Conservation (phyloP, 2,329 filamentous ascomycete species). For the Arthroderma sp. region DNA sequence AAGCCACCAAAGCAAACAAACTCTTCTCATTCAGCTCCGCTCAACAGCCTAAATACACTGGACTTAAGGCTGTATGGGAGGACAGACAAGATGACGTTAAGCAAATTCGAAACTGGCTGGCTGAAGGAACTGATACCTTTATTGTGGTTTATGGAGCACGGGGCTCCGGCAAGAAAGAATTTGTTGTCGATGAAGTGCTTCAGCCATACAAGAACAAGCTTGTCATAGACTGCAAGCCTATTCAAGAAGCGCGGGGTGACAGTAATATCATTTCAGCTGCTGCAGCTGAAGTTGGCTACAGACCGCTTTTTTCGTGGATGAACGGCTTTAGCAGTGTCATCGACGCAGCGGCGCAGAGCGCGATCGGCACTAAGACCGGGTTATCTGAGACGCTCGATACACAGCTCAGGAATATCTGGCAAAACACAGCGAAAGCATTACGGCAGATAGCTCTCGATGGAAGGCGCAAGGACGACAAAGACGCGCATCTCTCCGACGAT, state of each 20-base stretch:
- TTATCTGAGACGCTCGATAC: constrained; percentile 88
- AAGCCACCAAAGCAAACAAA: constrained; percentile 35
- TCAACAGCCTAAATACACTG: constrained; percentile 47
- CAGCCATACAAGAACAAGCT: constrained; percentile 64
- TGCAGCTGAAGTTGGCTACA: constrained; percentile 73
- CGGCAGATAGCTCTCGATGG: constrained; percentile 60
- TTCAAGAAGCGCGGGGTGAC: constrained; percentile 83
- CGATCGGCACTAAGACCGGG: constrained; percentile 84
- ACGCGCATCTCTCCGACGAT: constrained; percentile 61
- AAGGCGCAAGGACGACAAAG: constrained; percentile 59
- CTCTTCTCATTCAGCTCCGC: constrained; percentile 30
- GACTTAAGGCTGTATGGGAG: constrained; percentile 72
- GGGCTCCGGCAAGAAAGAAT: constrained; percentile 79
- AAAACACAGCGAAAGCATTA: constrained; percentile 67
- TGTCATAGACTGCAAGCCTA: constrained; percentile 81
- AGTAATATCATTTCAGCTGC: constrained; percentile 70
- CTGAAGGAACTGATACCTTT: constrained; percentile 81
- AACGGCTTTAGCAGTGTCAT: constrained; percentile 88
- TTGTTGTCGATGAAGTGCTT: constrained; percentile 74
- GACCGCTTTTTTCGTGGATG: constrained; percentile 90
- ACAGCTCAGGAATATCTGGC: constrained; percentile 78
- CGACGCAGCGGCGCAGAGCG: constrained; percentile 84
- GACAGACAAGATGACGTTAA: constrained; percentile 72
- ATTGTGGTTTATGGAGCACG: constrained; percentile 86
- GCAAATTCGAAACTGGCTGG: constrained; percentile 70